phyloP scores from a whole-genome alignment of 306 rosid species.

The Delonix regia region DNA sequence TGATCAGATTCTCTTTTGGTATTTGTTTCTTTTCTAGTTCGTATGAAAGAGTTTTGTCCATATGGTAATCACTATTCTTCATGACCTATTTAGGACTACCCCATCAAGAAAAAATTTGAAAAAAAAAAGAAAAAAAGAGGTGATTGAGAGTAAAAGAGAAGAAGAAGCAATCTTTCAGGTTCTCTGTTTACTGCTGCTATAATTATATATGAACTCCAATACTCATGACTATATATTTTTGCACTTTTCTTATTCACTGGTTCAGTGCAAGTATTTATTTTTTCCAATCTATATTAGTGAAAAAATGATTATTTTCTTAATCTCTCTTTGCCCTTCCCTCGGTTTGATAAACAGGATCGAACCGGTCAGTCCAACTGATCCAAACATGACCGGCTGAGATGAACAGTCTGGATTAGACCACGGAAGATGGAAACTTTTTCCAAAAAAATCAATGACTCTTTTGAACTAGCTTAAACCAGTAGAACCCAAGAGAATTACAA shows the following conservation, averaged over 20 bases:
- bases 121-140: background rate
- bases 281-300: background rate
- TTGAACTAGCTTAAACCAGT: too few species aligned
- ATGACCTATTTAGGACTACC: constrained; percentile 28
- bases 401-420: too few species aligned
- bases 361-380: too few species aligned
- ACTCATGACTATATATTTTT: background rate
- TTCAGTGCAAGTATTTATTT: background rate
- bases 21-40: constrained; percentile 23
- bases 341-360: too few species aligned
- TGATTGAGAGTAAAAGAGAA: background rate
- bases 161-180: constrained; percentile 12
- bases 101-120: background rate
- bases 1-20: constrained; percentile 19
- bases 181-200: constrained; percentile 32
- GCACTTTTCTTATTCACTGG: background rate
- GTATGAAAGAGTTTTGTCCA: constrained; percentile 36
- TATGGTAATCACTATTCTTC: constrained; percentile 41
- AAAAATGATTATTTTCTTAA: background rate
- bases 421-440: too few species aligned
- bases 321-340: background rate
- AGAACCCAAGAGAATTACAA: too few species aligned
- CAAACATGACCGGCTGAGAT: too few species aligned
- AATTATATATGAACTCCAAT: constrained; percentile 22
- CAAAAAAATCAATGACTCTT: too few species aligned